Percentiles rank a stretch among this genome's conserved stretches.
These are phyloP conservation scores for Diatrype stigma DNA, from an alignment of 2,329 filamentous ascomycete species.

Conservation along the genomic window DNA sequence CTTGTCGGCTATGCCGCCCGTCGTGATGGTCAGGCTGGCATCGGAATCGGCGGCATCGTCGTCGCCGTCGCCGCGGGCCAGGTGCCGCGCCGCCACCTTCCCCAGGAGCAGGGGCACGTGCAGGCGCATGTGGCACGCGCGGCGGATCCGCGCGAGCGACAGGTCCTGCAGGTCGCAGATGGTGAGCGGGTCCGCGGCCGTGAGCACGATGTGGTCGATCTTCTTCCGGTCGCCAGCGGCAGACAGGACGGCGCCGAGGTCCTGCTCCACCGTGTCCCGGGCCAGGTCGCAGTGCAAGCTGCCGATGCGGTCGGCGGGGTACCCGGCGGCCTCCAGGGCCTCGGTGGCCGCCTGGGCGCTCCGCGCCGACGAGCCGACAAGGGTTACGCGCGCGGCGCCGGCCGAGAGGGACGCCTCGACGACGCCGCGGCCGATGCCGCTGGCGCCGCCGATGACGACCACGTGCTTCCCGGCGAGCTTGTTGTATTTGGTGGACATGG, in stretches of 20 bases:
- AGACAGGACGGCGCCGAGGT: slow-evolving; percentile 19
- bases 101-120: slow-evolving; percentile 29
- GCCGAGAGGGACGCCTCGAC: slow-evolving; percentile 22
- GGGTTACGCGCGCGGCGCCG: slow-evolving; percentile 17
- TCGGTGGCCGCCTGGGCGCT: slow-evolving; percentile 17
- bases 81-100: slow-evolving; percentile 26
- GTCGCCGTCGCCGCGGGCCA: slow-evolving; percentile 11
- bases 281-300: slow-evolving; percentile 21
- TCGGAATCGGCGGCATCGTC: too few species aligned
- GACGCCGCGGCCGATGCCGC: slow-evolving; percentile 24
- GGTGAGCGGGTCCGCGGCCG: slow-evolving; percentile 26
- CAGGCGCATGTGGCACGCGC: slow-evolving; percentile 26
- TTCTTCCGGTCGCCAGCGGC: neutral
- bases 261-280: slow-evolving; percentile 14
- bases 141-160: slow-evolving; percentile 20
- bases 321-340: slow-evolving; percentile 15
- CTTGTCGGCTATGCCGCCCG: slow-evolving; percentile 19
- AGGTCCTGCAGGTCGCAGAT: slow-evolving; percentile 16
- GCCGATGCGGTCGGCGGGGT: slow-evolving; percentile 6
- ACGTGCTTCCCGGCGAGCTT: slow-evolving; percentile 27
- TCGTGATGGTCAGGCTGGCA: slow-evolving; percentile 20
- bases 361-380: slow-evolving; percentile 16
- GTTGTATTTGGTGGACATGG: slow-evolving; percentile 20
- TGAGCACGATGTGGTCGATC: slow-evolving; percentile 25
- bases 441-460: slow-evolving; percentile 25